Conservation (phyloP, 371 early-diverging fungal genomes). For the Rhizopus sp. region DNA sequence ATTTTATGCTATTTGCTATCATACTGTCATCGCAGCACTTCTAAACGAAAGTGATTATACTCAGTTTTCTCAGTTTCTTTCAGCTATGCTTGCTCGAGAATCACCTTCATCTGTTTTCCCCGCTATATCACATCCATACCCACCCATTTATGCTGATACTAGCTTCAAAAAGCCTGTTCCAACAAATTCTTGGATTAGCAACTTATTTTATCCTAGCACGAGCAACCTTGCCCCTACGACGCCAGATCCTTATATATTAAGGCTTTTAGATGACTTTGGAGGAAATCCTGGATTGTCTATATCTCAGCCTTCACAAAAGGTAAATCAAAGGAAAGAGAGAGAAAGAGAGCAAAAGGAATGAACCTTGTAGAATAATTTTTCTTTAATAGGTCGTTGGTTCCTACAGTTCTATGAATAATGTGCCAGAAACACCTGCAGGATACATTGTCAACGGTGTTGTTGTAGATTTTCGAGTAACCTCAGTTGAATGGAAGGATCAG, state of each 20-base stretch:
- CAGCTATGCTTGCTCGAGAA: background rate
- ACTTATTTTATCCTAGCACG: slow-evolving; percentile 48
- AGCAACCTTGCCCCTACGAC: slow-evolving; percentile 44
- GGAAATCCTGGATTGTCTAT: slow-evolving; percentile 47
- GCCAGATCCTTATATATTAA: slow-evolving; percentile 48
- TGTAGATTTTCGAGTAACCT: slow-evolving; percentile 41
- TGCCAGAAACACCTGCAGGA: slow-evolving; percentile 38
- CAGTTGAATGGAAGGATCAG: slow-evolving; percentile 35
- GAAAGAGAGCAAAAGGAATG: background rate
- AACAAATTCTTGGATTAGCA: slow-evolving; percentile 53
- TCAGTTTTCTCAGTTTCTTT: background rate
- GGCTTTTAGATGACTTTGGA: slow-evolving; percentile 42
- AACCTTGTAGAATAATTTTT: background rate
- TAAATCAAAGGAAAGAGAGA: slow-evolving; percentile 11
- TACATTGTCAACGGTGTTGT: slow-evolving; percentile 44
- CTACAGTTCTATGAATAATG: slow-evolving; percentile 43
- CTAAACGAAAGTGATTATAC: background rate
- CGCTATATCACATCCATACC: slow-evolving; percentile 35
- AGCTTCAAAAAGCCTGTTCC: slow-evolving; percentile 30
- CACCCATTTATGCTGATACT: slow-evolving; percentile 34
- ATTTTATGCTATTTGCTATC: background rate
- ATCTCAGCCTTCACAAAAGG: slow-evolving; percentile 29
- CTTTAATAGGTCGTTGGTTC: slow-evolving; percentile 28
- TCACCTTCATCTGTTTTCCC: slow-evolving; percentile 21
- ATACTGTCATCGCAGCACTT: background rate